phyloP scores from a whole-genome alignment of 805 yeast species.

The Cyberlindnera misumaiensis region DNA sequence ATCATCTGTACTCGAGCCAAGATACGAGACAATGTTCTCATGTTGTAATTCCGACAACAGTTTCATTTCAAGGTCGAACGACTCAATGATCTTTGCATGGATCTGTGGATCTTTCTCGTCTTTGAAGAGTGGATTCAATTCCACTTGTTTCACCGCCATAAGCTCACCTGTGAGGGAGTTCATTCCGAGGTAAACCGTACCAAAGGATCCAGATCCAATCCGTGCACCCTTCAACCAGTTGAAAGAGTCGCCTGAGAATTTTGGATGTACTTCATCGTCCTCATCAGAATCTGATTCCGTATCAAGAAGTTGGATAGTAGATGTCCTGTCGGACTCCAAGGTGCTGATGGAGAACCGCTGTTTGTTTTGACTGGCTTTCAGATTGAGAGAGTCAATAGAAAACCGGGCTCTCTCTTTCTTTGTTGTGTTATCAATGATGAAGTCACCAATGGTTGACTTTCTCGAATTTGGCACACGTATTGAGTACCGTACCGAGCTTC shows the following conservation, averaged over 20 bases:
- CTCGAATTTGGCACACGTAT: slow-evolving; percentile 43
- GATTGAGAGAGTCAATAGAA: slow-evolving; percentile 25
- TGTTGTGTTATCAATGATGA: slow-evolving; percentile 46
- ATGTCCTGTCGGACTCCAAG: slow-evolving; percentile 16
- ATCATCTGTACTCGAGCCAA: slow-evolving; percentile 79
- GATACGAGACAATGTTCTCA: slow-evolving; percentile 85
- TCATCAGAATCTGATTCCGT: slow-evolving; percentile 19
- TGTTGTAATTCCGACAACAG: slow-evolving; percentile 76
- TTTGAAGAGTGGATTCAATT: slow-evolving; percentile 41
- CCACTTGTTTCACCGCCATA: slow-evolving; percentile 96
- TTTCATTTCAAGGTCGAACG: slow-evolving; percentile 75
- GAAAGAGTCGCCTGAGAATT: slow-evolving; percentile 46
- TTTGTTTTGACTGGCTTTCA: slow-evolving; percentile 24
- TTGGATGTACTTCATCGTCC: slow-evolving; percentile 4
- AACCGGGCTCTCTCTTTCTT: slow-evolving; percentile 45
- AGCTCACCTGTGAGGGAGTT: slow-evolving; percentile 88
- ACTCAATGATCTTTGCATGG: slow-evolving; percentile 60
- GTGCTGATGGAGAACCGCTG: slow-evolving; percentile 22
- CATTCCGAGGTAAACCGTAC: slow-evolving; percentile 88
- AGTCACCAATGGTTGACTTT: slow-evolving; percentile 56
- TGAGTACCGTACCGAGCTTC: slow-evolving; percentile 79
- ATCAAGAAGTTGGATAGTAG: slow-evolving; percentile 23
- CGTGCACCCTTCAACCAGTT: slow-evolving; percentile 91
- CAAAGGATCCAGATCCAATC: slow-evolving; percentile 93
- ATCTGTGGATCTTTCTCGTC: slow-evolving; percentile 24